These are phyloP conservation scores for Amanita thiersii DNA, from an alignment of 768 basidiomycete species.

Conservation along the genomic window DNA sequence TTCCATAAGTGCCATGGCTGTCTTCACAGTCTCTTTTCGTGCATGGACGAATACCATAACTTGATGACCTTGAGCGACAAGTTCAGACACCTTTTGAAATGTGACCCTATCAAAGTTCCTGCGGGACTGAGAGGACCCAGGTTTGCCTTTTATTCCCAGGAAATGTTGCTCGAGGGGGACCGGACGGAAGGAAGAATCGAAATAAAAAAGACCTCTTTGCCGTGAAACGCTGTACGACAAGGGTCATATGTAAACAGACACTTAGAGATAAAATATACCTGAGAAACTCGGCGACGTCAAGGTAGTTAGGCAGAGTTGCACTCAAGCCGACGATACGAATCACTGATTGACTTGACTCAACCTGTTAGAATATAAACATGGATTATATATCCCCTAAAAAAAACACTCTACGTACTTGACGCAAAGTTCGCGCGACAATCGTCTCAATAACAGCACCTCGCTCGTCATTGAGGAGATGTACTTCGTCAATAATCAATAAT, in stretches of 20 bases:
- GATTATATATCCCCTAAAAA: neutral
- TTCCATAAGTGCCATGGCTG: conserved; percentile 75
- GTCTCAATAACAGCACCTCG: conserved; percentile 98
- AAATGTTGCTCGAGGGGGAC: conserved; percentile 98
- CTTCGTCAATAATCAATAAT: conserved; percentile 94
- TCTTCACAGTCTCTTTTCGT: conserved; percentile 95
- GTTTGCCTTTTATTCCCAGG: conserved; percentile 86
- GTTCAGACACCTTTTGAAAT: conserved; percentile 83
- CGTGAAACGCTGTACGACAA: conserved; percentile 61
- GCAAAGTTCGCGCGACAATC: conserved; percentile 90
- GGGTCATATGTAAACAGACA: neutral
- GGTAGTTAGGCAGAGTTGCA: conserved; percentile 94
- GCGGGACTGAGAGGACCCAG: conserved; percentile 60
- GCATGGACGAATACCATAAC: conserved; percentile 99
- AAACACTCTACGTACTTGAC: conserved; percentile 46
- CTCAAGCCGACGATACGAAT: conserved; percentile 95
- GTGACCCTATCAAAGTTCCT: conserved; percentile 84
- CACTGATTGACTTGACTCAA: conserved; percentile 92
- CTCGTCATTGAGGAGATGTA: conserved; percentile 94
- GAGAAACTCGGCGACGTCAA: conserved; percentile 93
- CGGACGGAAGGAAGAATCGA: conserved; percentile 95
- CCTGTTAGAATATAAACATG: conserved; percentile 34
- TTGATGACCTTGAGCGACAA: conserved; percentile 90
- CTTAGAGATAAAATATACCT: conserved; percentile 37
- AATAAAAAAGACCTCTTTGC: conserved; percentile 88